These are phyloP conservation scores for Tolypocladium paradoxum DNA, from an alignment of 2,329 filamentous ascomycete genomes.

Conservation along the genomic window DNA sequence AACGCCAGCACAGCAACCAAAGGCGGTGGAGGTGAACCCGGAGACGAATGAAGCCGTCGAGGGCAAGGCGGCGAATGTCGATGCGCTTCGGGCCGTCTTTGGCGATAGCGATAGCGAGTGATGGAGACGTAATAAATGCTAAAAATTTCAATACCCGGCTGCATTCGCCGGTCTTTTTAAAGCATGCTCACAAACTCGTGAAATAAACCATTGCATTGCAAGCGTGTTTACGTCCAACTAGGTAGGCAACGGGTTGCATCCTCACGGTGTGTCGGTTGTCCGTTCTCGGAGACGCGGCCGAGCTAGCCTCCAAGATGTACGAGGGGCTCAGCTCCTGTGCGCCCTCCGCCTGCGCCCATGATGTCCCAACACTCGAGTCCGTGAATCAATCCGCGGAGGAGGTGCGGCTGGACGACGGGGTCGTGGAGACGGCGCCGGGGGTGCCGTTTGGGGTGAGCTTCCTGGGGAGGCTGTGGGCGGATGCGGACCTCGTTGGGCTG, in stretches of 20 bases:
- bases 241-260: too few species aligned
- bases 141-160: background rate
- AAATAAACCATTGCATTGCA: background rate
- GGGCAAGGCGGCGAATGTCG: slow-evolving; percentile 61
- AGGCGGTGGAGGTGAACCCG: slow-evolving; percentile 43
- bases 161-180: background rate
- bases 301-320: background rate
- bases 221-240: too few species aligned
- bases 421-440: slow-evolving; percentile 6
- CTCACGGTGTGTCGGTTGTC: background rate
- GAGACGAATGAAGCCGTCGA: slow-evolving; percentile 61
- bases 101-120: slow-evolving; percentile 69
- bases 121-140: background rate
- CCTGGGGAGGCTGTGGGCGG: slow-evolving; percentile 45
- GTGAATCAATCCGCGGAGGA: too few species aligned
- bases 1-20: background rate
- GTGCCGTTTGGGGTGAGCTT: slow-evolving; percentile 46
- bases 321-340: background rate
- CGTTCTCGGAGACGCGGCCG: background rate
- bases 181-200: background rate
- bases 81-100: slow-evolving; percentile 87
- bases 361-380: too few species aligned
- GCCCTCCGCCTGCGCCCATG: too few species aligned
- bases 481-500: slow-evolving; percentile 45
- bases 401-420: background rate